Conservation (phyloP, 169 alveolate species). For the Plasmodium sp. region DNA sequence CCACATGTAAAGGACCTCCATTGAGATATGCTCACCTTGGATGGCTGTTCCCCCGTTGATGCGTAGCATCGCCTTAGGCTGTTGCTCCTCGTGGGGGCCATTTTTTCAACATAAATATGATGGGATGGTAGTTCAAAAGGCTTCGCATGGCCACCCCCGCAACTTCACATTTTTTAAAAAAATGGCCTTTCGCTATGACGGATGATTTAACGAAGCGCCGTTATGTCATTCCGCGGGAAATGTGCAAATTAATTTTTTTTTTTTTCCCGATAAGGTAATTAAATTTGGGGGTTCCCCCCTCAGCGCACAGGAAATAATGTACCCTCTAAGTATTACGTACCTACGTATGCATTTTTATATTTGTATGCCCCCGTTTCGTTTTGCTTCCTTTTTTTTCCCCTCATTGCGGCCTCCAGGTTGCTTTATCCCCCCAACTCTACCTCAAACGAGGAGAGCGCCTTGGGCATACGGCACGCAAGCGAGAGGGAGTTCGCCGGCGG, state of each 20-base stretch:
- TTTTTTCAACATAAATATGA: neutral
- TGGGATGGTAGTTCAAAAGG: neutral
- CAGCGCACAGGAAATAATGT: neutral
- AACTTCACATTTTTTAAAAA: neutral
- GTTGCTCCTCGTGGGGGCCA: neutral
- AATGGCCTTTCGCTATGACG: neutral
- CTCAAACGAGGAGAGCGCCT: neutral
- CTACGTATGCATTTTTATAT: neutral
- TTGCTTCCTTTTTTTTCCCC: neutral
- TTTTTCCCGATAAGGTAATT: neutral
- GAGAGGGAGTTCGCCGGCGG: neutral
- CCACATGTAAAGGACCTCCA: too few species aligned
- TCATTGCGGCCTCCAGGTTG: neutral
- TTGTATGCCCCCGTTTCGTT: neutral
- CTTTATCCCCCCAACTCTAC: slow-evolving; percentile 72
- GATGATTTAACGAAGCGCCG: neutral
- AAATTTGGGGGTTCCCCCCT: neutral
- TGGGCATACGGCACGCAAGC: neutral
- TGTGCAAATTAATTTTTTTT: neutral
- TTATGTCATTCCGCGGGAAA: neutral
- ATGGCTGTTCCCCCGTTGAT: too few species aligned
- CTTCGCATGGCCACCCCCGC: neutral
- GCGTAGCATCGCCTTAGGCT: too few species aligned
- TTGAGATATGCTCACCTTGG: too few species aligned
- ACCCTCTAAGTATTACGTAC: neutral